Conservation (phyloP, 2,329 filamentous ascomycete genomes). For the Thyridium curvatum region DNA sequence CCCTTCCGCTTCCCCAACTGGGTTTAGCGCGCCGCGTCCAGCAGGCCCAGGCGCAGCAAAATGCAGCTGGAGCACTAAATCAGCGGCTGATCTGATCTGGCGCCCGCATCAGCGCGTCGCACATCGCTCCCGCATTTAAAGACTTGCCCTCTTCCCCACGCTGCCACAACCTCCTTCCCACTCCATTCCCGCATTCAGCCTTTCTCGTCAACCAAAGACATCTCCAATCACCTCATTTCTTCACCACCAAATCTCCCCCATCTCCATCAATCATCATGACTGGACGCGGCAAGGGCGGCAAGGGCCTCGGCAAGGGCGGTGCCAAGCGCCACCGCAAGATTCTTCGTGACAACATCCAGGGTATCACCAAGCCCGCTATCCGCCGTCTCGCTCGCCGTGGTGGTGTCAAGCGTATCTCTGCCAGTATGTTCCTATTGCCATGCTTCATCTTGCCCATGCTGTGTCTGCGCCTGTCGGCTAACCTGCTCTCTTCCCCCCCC, state of each 20-base stretch:
- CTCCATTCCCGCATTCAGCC: slow-evolving; percentile 9
- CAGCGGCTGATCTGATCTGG: slow-evolving; percentile 12
- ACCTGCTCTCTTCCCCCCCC: slow-evolving; percentile 1
- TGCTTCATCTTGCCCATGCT: background rate
- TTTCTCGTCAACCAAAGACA: slow-evolving; percentile 3
- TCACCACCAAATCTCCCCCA: slow-evolving; percentile 4
- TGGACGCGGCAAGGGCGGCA: slow-evolving; percentile 74
- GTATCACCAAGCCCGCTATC: slow-evolving; percentile 98
- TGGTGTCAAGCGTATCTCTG: slow-evolving; percentile 99
- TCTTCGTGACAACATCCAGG: slow-evolving; percentile 98
- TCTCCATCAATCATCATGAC: slow-evolving; percentile 5
- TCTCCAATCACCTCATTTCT: background rate
- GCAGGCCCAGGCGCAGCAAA: no score
- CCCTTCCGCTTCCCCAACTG: no score
- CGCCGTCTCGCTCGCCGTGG: slow-evolving; percentile 97
- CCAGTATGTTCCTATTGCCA: slow-evolving; percentile 55
- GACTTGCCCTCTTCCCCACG: slow-evolving; percentile 1
- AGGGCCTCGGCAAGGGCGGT: slow-evolving; percentile 96
- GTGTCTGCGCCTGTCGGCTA: slow-evolving; percentile 2
- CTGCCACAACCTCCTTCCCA: slow-evolving; percentile 6
- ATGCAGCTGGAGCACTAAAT: no score
- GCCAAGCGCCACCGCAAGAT: slow-evolving; percentile 99
- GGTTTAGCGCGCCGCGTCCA: no score
- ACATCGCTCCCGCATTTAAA: slow-evolving; percentile 13
- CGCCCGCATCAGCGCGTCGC: slow-evolving; percentile 7